These are phyloP conservation scores for Coniochaeta sp. DNA, from an alignment of 2,329 filamentous ascomycete genomes.

Conservation along the genomic window DNA sequence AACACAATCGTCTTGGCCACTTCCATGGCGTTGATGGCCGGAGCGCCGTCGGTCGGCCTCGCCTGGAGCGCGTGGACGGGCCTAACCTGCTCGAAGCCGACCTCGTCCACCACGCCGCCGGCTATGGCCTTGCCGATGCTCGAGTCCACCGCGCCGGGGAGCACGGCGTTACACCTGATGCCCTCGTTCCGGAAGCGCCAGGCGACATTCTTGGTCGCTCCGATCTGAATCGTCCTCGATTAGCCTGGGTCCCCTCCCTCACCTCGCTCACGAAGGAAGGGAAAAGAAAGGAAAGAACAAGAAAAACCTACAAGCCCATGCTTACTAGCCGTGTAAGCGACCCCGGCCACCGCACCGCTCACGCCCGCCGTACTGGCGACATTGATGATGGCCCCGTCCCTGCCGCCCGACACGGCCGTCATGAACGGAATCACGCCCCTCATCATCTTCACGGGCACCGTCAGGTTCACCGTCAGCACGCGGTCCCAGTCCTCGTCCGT, in stretches of 20 bases:
- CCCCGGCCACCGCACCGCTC: conserved; percentile 29
- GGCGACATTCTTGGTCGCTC: conserved; percentile 38
- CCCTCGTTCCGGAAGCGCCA: conserved; percentile 35
- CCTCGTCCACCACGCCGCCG: conserved; percentile 7
- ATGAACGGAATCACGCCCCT: conserved; percentile 32
- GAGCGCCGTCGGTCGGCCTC: conserved; percentile 9
- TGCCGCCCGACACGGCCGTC: conserved; percentile 12
- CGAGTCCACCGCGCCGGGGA: conserved; percentile 25
- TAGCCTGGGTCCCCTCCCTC: background rate
- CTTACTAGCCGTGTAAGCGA: conserved; percentile 37
- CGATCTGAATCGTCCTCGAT: too few species aligned
- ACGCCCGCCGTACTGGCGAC: conserved; percentile 26
- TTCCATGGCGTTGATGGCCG: conserved; percentile 20
- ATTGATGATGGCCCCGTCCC: conserved; percentile 31
- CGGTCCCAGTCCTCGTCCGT: conserved; percentile 30
- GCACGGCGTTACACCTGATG: conserved; percentile 37
- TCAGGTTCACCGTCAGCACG: conserved; percentile 32
- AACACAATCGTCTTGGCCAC: conserved; percentile 29
- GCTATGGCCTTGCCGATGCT: conserved; percentile 19
- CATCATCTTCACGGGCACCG: conserved; percentile 35
- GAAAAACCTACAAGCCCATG: conserved; percentile 28
- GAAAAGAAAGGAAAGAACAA: background rate
- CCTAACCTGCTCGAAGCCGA: conserved; percentile 18
- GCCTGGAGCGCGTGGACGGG: conserved; percentile 23
- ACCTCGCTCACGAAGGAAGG: background rate